A percentile compares a stretch with the other conserved stretches of the same genome.
phyloP scores from a whole-genome alignment of 306 rosid species.

The Erythrophleum fordii region DNA sequence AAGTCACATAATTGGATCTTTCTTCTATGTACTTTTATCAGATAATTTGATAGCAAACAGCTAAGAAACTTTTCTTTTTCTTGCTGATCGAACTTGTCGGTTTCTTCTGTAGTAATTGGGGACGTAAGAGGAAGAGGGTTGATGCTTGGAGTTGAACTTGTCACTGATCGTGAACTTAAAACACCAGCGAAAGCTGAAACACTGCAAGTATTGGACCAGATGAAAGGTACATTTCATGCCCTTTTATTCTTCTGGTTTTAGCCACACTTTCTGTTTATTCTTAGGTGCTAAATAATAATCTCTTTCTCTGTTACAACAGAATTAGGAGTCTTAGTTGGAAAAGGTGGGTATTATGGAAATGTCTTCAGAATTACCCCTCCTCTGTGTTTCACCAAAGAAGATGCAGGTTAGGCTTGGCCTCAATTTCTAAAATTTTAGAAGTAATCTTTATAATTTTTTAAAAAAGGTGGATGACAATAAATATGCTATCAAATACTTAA shows the following conservation, averaged over 20 bases:
- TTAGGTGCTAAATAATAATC: constrained; percentile 14
- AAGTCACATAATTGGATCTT: background rate
- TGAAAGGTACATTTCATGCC: constrained; percentile 67
- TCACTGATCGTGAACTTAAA: constrained; percentile 70
- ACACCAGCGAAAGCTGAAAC: constrained; percentile 90
- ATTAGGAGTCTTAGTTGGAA: constrained; percentile 82
- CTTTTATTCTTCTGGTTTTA: background rate
- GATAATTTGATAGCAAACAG: no score
- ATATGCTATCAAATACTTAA: no score
- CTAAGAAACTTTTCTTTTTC: background rate
- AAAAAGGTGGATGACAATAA: no score
- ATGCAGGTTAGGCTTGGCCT: constrained; percentile 68
- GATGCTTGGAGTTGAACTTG: constrained; percentile 94
- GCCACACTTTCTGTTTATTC: background rate
- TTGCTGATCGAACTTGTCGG: constrained; percentile 2
- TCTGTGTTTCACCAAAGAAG: constrained; percentile 83
- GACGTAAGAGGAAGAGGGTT: constrained; percentile 92
- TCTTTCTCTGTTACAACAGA: constrained; percentile 47
- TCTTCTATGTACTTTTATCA: no score
- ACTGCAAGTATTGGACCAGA: constrained; percentile 68
- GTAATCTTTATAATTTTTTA: background rate
- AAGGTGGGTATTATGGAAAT: constrained; percentile 88
- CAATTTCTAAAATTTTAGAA: background rate
- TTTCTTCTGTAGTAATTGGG: constrained; percentile 65
- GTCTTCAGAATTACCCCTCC: constrained; percentile 97